Base-by-base conservation (phyloP, 805 yeast genomes). In the Saccharomyces kudriavzevii region DNA sequence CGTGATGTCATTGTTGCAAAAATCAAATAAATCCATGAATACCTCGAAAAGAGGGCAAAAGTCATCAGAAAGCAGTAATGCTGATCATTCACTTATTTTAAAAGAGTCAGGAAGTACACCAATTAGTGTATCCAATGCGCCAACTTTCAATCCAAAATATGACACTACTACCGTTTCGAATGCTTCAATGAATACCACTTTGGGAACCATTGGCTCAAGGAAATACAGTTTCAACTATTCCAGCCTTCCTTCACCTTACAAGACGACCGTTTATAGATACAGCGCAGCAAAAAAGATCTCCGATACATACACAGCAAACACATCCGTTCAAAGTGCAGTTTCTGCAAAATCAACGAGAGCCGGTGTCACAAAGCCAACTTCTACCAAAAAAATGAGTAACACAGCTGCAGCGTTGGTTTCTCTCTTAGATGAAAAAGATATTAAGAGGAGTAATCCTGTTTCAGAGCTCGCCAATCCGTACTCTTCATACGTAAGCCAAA, bases 1-100 rank as follows among this genome's bases (percentile, higher is more conserved):
- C n/a, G 92, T 88, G 0, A 65, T 84, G 56, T 79, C 90, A 5
- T 68, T 87, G 17, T 73, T 79, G 55, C 71, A 72, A 20, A 77
- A 75, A 45, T 52, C 63, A 20, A 57, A 46, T 24, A 49, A 49
- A 11, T 24, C 40, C 56, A 57, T 27, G 43, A 53, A 22, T 14
- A 27, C 54, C 8, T 49, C 52, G 14, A 48, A 35, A 35, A 17
- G 45, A 46, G 58, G 46, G 31, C 55, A 45, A 54, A 53, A 40
- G 35, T 53, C 35, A 35, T 30, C 45, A 48, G 54, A 48, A 51
- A 50, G 13, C 17, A 27, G 49, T 48, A 31, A 25, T 28, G 43
- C 25, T 52, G 50, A 20, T 17, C 43, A 35, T 4, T 35, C 43
- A 3, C 22, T 35, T 6, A 17, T 35, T 10, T 17, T 35, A 4